Percentiles rank a stretch among this genome's conserved stretches.
These are phyloP conservation scores for Hypholoma fasciculare DNA, from an alignment of 768 basidiomycete species.

Conservation along the genomic window DNA sequence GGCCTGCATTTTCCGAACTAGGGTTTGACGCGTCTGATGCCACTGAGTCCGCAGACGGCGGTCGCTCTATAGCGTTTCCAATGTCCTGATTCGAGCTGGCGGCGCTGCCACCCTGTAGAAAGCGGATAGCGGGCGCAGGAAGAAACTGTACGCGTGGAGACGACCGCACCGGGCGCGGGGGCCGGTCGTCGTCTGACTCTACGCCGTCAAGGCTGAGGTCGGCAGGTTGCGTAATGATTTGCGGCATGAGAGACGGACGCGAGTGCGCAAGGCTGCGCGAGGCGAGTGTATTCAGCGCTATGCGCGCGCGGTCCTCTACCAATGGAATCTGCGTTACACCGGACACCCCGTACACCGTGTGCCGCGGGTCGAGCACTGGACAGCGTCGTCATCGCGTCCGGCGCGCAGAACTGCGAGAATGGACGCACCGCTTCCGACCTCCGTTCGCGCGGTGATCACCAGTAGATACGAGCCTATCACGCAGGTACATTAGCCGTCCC, in stretches of 20 bases:
- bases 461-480: slow-evolving; percentile 70
- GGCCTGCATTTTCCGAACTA: slow-evolving; percentile 50
- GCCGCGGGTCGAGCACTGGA: slow-evolving; percentile 53
- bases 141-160: slow-evolving; percentile 56
- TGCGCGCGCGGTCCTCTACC: slow-evolving; percentile 59
- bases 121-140: slow-evolving; percentile 42
- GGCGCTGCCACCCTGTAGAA: not conserved
- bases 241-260: slow-evolving; percentile 46
- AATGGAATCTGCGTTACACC: slow-evolving; percentile 73
- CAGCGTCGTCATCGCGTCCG: not conserved
- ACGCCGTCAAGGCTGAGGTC: slow-evolving; percentile 15
- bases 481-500: not conserved
- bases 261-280: slow-evolving; percentile 45
- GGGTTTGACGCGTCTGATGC: slow-evolving; percentile 58
- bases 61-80: slow-evolving; percentile 24
- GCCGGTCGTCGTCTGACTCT: slow-evolving; percentile 7
- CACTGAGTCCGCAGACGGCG: slow-evolving; percentile 41
- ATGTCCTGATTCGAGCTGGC: slow-evolving; percentile 9
- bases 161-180: slow-evolving; percentile 7
- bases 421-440: slow-evolving; percentile 66
- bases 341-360: slow-evolving; percentile 68
- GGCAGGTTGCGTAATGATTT: slow-evolving; percentile 4
- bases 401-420: not conserved
- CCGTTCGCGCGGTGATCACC: slow-evolving; percentile 62
- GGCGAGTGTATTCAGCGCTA: slow-evolving; percentile 50